Evolutionary conservation across 225 moss, liverwort and hornwort genomes (phyloP), one percentile per base, ranked within the genome.

Genomic region (Pseudoscleropodium purum): DNA sequence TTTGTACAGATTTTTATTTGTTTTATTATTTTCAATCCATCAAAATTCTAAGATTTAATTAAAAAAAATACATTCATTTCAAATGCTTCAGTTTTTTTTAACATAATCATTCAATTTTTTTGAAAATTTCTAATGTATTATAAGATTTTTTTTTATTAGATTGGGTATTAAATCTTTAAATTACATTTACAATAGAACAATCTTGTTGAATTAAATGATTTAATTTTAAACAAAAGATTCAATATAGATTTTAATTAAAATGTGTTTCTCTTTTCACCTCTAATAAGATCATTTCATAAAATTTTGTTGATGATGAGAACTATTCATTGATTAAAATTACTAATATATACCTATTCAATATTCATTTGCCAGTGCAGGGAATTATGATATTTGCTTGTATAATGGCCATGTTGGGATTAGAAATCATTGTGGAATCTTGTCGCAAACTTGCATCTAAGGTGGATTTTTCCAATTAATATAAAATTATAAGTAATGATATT

Each of bases 61-160:
- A 13, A 9, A 52, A 13, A 31, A 3, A 34, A 5, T 5, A 8
- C 21, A 21, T 14, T 3, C 14, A 36, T 56, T 37, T 78, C 15
- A 56, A 37, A 25, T 1, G 2, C 24, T 36, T 34, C 0, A 15
- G 0, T 78, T 54, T 54, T 3, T 37, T 25, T 7, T 5, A 33
- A 33, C 6, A 34, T 0, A 1, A 34, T 5, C 13, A 49, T 19
- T 33, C 0, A 13, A 13, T 54, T 20, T 24, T 20, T 15, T 14
- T 51, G 4, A 19, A 51, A 51, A 13, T 1, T 20, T 33, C 0
- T 13, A 2, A 31, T 0, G 1, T 76, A 4, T 2, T 33, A 20
- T 11, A 6, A 76, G 20, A 30, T 47, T 23, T 13, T 21, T 49
- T 33, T 33, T 8, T 34, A 34, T 34, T 23, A 36, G 3, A 77